Conservation (phyloP, 2,329 filamentous ascomycete genomes). For the Canariomyces notabilis region DNA sequence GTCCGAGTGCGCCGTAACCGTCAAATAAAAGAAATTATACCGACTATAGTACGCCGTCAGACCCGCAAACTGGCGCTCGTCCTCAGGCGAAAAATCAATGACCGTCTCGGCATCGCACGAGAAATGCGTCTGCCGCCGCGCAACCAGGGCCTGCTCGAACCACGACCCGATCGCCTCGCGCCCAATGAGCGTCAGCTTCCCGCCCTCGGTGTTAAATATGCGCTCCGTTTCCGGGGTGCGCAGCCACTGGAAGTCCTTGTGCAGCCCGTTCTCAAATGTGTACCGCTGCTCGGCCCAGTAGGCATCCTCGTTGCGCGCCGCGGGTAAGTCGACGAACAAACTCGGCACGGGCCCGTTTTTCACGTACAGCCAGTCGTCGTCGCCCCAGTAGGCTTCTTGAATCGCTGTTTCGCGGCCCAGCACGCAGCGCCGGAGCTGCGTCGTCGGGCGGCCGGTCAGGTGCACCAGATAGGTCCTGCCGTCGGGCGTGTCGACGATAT, state of each 20-base stretch:
- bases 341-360: conserved; percentile 54
- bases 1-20: conserved; percentile 51
- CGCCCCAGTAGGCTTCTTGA: conserved; percentile 54
- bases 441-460: conserved; percentile 46
- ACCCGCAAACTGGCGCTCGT: conserved; percentile 58
- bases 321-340: conserved; percentile 48
- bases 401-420: conserved; percentile 53
- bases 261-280: conserved; percentile 41
- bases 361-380: conserved; percentile 59
- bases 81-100: conserved; percentile 47
- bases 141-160: conserved; percentile 55
- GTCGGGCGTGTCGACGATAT: conserved; percentile 49
- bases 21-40: conserved; percentile 61
- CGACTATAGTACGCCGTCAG: conserved; percentile 59
- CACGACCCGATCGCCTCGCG: conserved; percentile 52
- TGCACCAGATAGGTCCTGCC: conserved; percentile 52
- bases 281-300: conserved; percentile 50
- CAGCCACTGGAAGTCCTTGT: conserved; percentile 54
- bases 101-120: conserved; percentile 56
- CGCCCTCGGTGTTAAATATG: conserved; percentile 40
- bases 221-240: conserved; percentile 51
- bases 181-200: conserved; percentile 43
- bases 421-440: conserved; percentile 47
- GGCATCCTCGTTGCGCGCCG: conserved; percentile 38
- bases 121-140: conserved; percentile 53